Percentiles rank a stretch among this genome's conserved stretches.
Evolutionary conservation across 1,139 yeast species (phyloP).

Genomic region (Saccharomyces hybrid): DNA sequence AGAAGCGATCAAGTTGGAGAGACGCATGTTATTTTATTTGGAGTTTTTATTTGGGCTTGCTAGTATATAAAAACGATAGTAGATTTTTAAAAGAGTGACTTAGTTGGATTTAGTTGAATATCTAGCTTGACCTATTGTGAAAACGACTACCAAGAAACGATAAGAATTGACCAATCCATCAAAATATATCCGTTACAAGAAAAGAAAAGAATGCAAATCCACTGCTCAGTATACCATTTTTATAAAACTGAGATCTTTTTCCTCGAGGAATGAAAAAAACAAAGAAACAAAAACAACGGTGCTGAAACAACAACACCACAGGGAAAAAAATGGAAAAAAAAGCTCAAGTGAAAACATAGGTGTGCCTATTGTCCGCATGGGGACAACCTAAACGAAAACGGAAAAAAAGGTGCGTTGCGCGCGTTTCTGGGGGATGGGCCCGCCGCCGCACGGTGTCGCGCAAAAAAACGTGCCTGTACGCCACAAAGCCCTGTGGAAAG

Average conservation of each 20-base stretch:
- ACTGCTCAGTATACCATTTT: neutral
- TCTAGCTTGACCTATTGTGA: neutral
- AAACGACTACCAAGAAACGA: neutral
- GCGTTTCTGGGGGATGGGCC: neutral
- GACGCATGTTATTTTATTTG: conserved; percentile 26
- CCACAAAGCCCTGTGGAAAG: neutral
- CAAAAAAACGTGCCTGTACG: neutral
- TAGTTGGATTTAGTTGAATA: conserved; percentile 3
- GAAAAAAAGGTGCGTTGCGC: neutral
- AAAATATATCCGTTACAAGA: neutral
- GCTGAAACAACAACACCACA: neutral
- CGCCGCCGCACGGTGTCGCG: neutral
- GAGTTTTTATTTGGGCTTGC: neutral
- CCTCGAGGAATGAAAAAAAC: neutral
- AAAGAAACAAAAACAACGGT: neutral
- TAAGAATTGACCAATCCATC: neutral
- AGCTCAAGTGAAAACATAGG: neutral
- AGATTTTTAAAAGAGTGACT: conserved; percentile 4
- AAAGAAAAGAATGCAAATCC: neutral
- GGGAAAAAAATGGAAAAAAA: neutral
- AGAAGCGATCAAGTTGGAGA: conserved; percentile 31
- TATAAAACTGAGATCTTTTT: neutral
- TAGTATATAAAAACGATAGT: conserved; percentile 1
- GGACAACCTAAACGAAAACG: neutral
- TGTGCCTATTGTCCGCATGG: neutral